Evolutionary conservation across 495 filamentous ascomycete species (phyloP), one percentile per base, ranked within the genome.

Genomic region (Usnea hakonensis): DNA sequence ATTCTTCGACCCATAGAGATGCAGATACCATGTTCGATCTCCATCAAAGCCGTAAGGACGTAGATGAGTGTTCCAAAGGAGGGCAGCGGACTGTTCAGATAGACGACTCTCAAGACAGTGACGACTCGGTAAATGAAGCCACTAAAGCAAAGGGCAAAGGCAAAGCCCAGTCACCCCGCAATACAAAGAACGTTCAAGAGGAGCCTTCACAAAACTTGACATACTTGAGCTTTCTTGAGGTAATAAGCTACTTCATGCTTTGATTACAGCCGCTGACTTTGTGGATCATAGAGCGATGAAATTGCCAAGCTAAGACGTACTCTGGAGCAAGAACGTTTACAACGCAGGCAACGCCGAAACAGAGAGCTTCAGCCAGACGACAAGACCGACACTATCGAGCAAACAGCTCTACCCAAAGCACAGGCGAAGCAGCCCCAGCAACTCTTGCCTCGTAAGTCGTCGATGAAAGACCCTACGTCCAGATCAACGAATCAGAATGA

Each of bases 291-390:
- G 76, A 73, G 75, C 68, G 68, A 74, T 59, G 77, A 81, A 64
- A 79, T 81, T 64, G 71, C 76, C 23, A 73, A 75, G 57, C 69
- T 81, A 21, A 75, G 79, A 48, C 80, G 75, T 67, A 78, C 74
- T 1, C 62, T 82, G 21, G 79, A 82, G 60, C 75, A 79, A 50
- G 79, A 82, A 61, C 72, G 79, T 56, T 50, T 78, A 14, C 68
- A 75, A 28, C 79, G 76, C 37, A 80, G 80, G 63, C 72, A 78
- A 50, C 77, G 75, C 19, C 73, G 76, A 36, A 44, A 62, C 35
- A 58, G n/a, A 11, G 28, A 57, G 16, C 38, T 44, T 37, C 61
- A 53, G n/a, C 43, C 58, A 52, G 46, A n/a, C 3, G 23, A 59
- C n/a, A 32, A 55, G 30, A 41, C 55, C 16, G 43, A 53, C 13